Percentiles rank a stretch among this genome's conserved stretches.
Conservation (phyloP, 2,329 filamentous ascomycete genomes). For the Scedosporium apiospermum region DNA sequence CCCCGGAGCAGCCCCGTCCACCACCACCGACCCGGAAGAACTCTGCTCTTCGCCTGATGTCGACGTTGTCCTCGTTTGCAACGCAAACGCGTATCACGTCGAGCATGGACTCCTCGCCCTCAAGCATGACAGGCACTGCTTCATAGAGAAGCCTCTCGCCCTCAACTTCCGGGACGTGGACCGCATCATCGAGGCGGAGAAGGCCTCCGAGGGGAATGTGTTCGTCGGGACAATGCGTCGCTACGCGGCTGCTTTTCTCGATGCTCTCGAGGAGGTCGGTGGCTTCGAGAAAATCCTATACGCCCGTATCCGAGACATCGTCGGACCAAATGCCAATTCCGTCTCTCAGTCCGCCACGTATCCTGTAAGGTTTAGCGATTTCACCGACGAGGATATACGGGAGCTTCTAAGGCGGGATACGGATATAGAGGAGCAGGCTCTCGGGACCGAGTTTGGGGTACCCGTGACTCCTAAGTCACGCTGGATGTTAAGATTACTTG, state of each 20-base stretch:
- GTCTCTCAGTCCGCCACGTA: constrained; percentile 39
- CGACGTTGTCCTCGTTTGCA: constrained; percentile 45
- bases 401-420: constrained; percentile 13
- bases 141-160: constrained; percentile 51
- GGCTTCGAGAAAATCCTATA: constrained; percentile 43
- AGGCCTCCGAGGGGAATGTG: constrained; percentile 28
- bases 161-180: constrained; percentile 35
- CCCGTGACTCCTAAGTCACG: constrained; percentile 15
- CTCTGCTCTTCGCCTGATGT: constrained; percentile 32
- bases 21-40: constrained; percentile 27
- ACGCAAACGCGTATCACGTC: constrained; percentile 45
- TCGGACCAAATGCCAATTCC: constrained; percentile 42
- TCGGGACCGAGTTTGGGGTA: constrained; percentile 21
- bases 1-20: constrained; percentile 13
- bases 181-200: constrained; percentile 39
- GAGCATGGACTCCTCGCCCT: constrained; percentile 41
- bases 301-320: constrained; percentile 33
- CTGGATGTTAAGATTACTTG: constrained; percentile 16
- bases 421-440: constrained; percentile 19
- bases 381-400: constrained; percentile 15
- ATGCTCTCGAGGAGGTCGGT: constrained; percentile 44
- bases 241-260: constrained; percentile 46
- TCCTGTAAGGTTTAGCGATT: constrained; percentile 32
- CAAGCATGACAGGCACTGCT: constrained; percentile 41
- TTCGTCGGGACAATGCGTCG: constrained; percentile 54